Evolutionary conservation across 2,329 filamentous ascomycete genomes (phyloP).

Genomic region (Coniella vitis): DNA sequence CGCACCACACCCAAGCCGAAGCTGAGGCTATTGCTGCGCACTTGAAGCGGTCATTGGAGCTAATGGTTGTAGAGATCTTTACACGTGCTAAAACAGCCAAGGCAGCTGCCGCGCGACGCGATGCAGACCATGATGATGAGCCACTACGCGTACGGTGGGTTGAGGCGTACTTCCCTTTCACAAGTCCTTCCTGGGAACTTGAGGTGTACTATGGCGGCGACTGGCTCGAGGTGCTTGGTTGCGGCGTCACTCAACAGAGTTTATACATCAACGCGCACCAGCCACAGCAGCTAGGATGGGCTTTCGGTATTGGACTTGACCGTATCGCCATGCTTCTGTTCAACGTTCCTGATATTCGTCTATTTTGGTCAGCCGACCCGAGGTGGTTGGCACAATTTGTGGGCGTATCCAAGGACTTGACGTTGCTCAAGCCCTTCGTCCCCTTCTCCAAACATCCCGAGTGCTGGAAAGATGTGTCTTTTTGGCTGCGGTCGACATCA

Average conservation of each 20-base stretch:
- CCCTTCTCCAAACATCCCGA: conserved; percentile 89
- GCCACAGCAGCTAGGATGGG: conserved; percentile 77
- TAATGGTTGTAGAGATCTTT: conserved; percentile 87
- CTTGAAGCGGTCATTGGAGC: conserved; percentile 81
- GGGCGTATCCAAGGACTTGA: conserved; percentile 47
- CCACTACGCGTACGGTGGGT: conserved; percentile 87
- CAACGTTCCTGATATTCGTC: conserved; percentile 88
- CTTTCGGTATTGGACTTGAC: conserved; percentile 90
- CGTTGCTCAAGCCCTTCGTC: conserved; percentile 56
- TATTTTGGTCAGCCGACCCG: conserved; percentile 86
- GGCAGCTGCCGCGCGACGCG: conserved; percentile 50
- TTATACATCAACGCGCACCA: conserved; percentile 73
- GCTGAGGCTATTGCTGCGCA: conserved; percentile 77
- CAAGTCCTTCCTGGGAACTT: conserved; percentile 89
- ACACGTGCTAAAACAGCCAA: conserved; percentile 66
- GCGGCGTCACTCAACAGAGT: conserved; percentile 78
- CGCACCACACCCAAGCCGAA: conserved; percentile 66
- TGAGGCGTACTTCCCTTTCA: conserved; percentile 96
- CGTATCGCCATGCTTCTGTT: conserved; percentile 97
- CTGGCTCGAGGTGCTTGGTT: conserved; percentile 96
- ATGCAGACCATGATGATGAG: conserved; percentile 50
- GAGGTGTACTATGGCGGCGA: conserved; percentile 92
- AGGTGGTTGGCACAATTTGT: conserved; percentile 85
- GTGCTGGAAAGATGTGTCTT: conserved; percentile 87
- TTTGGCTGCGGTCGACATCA: conserved; percentile 62